A percentile compares a stretch with the other conserved stretches of the same genome.
Evolutionary conservation across 2,329 filamentous ascomycete species (phyloP).

Genomic region (Chalara sp.): DNA sequence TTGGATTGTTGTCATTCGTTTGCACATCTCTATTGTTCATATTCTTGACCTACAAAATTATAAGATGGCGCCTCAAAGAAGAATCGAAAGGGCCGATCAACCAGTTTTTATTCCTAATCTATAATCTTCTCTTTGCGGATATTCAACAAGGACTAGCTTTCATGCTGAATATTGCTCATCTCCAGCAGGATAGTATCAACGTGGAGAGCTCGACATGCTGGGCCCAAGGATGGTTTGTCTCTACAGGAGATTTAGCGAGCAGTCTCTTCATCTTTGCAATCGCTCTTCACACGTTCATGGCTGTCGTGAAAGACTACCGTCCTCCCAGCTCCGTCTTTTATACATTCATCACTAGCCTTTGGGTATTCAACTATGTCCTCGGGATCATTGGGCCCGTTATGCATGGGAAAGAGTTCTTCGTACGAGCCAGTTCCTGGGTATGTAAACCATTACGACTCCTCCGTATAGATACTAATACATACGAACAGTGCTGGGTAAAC

Average conservation of each 20-base stretch:
- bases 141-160: constrained; percentile 60
- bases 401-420: constrained; percentile 42
- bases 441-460: constrained; percentile 14
- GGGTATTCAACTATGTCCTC: constrained; percentile 53
- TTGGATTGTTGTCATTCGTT: constrained; percentile 41
- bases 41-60: constrained; percentile 32
- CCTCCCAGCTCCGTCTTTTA: constrained; percentile 46
- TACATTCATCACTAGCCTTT: constrained; percentile 38
- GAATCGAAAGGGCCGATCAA: constrained; percentile 37
- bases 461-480: not conserved
- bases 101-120: constrained; percentile 63
- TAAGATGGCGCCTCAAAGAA: constrained; percentile 18
- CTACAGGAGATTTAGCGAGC: constrained; percentile 57
- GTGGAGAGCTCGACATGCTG: constrained; percentile 49
- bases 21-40: constrained; percentile 35
- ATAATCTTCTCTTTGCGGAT: constrained; percentile 63
- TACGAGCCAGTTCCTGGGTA: constrained; percentile 59
- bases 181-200: constrained; percentile 44
- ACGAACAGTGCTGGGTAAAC: constrained; percentile 55
- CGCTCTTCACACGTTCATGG: constrained; percentile 59
- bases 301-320: constrained; percentile 49
- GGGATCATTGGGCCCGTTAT: constrained; percentile 40
- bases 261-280: constrained; percentile 62
- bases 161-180: constrained; percentile 54
- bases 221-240: constrained; percentile 63